phyloP scores from a whole-genome alignment of 2,329 filamentous ascomycete species.

The Catunica adiposa region DNA sequence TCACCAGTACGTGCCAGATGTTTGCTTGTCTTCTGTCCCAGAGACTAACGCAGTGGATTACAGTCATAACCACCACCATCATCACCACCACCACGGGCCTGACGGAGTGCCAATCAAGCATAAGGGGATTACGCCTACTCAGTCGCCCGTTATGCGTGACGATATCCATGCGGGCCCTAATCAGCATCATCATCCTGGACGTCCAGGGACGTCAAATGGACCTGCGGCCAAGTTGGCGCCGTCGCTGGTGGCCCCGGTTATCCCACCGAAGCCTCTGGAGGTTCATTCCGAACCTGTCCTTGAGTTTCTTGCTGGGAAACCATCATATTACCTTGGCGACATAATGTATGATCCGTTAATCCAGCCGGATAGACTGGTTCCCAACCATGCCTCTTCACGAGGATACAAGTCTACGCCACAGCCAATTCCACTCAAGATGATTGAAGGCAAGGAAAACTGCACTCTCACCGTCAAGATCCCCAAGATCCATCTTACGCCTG shows the following conservation, averaged over 20 bases:
- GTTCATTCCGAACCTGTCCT: conserved; percentile 56
- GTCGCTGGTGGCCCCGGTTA: conserved; percentile 27
- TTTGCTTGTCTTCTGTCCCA: not conserved
- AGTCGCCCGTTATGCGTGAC: conserved; percentile 3
- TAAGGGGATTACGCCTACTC: not conserved
- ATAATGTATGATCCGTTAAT: conserved; percentile 63
- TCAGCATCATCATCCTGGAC: conserved; percentile 36
- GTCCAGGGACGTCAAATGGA: conserved; percentile 2
- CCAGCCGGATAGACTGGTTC: conserved; percentile 32
- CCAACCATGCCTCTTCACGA: conserved; percentile 24
- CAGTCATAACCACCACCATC: conserved; percentile 28
- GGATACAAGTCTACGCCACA: conserved; percentile 42
- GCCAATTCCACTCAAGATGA: conserved; percentile 57
- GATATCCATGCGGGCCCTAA: conserved; percentile 14
- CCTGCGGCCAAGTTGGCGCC: conserved; percentile 18
- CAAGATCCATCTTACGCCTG: conserved; percentile 53
- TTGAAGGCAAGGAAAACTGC: conserved; percentile 66
- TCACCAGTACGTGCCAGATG: conserved; percentile 38
- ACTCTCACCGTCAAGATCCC: conserved; percentile 80
- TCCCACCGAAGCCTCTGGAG: conserved; percentile 46
- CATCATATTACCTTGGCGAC: conserved; percentile 68
- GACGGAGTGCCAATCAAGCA: conserved; percentile 22
- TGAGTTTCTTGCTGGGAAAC: conserved; percentile 51
- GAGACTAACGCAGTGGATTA: conserved; percentile 14
- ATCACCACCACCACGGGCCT: conserved; percentile 42